A percentile compares a stretch with the other conserved stretches of the same genome.
These are phyloP conservation scores for Artemisia annua DNA, from an alignment of 129 eudicot species.

Conservation along the genomic window DNA sequence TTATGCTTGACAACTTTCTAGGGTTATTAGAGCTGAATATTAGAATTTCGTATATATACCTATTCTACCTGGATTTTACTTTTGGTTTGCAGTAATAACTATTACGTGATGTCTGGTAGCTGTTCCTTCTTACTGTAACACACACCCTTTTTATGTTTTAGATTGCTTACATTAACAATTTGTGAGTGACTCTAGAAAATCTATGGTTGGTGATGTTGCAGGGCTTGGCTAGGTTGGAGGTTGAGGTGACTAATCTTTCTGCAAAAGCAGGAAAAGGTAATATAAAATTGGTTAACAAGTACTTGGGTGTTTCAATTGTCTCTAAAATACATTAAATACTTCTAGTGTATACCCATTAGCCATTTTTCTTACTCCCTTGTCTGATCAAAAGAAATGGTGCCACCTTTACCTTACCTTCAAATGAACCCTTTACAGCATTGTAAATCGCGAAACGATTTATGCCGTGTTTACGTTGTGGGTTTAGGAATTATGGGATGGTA, in stretches of 20 bases:
- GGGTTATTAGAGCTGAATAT: not conserved
- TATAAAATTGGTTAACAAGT: conserved; percentile 10
- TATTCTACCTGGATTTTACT: conserved; percentile 6
- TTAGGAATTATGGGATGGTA: no score
- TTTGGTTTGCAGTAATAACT: conserved; percentile 10
- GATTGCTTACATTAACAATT: not conserved
- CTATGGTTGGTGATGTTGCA: conserved; percentile 26
- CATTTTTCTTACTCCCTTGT: no score
- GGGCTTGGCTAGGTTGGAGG: conserved; percentile 92
- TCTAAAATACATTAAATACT: no score
- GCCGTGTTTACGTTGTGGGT: no score
- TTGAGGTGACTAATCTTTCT: conserved; percentile 95
- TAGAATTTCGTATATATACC: not conserved
- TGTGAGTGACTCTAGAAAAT: conserved; percentile 11
- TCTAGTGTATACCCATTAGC: no score
- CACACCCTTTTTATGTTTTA: conserved; percentile 17
- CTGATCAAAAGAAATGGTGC: no score
- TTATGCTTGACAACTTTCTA: not conserved
- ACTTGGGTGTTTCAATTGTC: not conserved
- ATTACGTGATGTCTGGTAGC: not conserved
- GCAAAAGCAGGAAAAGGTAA: conserved; percentile 99
- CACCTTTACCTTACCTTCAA: no score
- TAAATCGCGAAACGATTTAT: no score
- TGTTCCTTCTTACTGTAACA: conserved; percentile 4
- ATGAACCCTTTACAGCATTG: no score